phyloP scores from a whole-genome alignment of 768 basidiomycete species.

The Lactarius deliciosus region DNA sequence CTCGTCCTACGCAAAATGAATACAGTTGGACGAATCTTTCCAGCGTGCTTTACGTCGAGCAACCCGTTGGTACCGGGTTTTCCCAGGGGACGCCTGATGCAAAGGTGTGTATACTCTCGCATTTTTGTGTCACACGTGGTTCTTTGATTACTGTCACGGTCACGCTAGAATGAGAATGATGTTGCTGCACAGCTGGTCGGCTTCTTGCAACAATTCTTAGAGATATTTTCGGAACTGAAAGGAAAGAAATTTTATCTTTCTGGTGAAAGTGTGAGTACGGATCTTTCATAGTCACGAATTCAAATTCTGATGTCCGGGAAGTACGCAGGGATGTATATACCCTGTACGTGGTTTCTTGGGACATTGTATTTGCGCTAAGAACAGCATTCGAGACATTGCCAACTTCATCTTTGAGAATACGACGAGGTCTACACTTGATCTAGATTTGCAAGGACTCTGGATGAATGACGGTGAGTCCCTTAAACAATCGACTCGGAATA shows the following conservation, averaged over 20 bases:
- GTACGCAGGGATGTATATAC: slow-evolving; percentile 75
- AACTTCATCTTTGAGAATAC: slow-evolving; percentile 69
- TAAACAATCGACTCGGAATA: not conserved
- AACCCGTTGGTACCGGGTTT: slow-evolving; percentile 79
- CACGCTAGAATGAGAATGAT: slow-evolving; percentile 50
- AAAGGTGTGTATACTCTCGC: slow-evolving; percentile 30
- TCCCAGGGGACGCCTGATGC: slow-evolving; percentile 68
- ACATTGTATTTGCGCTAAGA: not conserved
- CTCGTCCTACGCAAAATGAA: slow-evolving; percentile 60
- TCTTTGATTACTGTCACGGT: not conserved
- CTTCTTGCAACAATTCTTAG: slow-evolving; percentile 73
- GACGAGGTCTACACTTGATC: slow-evolving; percentile 40
- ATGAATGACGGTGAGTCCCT: slow-evolving; percentile 60
- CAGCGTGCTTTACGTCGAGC: slow-evolving; percentile 72
- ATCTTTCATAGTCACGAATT: not conserved
- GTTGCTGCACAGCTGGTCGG: slow-evolving; percentile 56
- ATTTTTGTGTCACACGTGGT: not conserved
- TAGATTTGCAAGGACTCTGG: slow-evolving; percentile 70
- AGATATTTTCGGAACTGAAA: slow-evolving; percentile 72
- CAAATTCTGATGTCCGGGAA: slow-evolving; percentile 31
- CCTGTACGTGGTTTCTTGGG: slow-evolving; percentile 46
- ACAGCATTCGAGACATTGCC: slow-evolving; percentile 55
- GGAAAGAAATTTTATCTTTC: slow-evolving; percentile 67
- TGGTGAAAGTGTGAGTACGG: slow-evolving; percentile 66
- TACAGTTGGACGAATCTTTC: slow-evolving; percentile 81